These are phyloP conservation scores for sorghum (Sorghum bicolor) DNA, from an alignment of 176 grass and related monocot genomes.

Conservation along the genomic window Sorghum_bicolor_NCBIv3 NC_012879.2:3974501-3975000, in stretches of 20 bases:
- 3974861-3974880: neutral
- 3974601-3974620: conserved; percentile 65
- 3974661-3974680: conserved; percentile 70
- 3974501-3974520: neutral
- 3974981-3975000: neutral
- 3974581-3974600: neutral
- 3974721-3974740: neutral
- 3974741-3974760: conserved; percentile 60
- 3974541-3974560: neutral
- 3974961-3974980: neutral
- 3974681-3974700: neutral
- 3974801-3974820: conserved; percentile 65
- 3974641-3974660: conserved; percentile 87
- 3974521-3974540: neutral
- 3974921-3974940: neutral
- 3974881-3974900: neutral
- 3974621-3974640: conserved; percentile 74
- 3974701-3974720: neutral
- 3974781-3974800: conserved; percentile 65
- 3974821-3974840: conserved; percentile 53
- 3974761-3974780: conserved; percentile 78
- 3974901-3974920: neutral
- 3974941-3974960: neutral
- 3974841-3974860: conserved; percentile 35
- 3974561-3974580: neutral